Conservation (phyloP, 352 stramenopile species). For the Aphanomyces invadans region DNA sequence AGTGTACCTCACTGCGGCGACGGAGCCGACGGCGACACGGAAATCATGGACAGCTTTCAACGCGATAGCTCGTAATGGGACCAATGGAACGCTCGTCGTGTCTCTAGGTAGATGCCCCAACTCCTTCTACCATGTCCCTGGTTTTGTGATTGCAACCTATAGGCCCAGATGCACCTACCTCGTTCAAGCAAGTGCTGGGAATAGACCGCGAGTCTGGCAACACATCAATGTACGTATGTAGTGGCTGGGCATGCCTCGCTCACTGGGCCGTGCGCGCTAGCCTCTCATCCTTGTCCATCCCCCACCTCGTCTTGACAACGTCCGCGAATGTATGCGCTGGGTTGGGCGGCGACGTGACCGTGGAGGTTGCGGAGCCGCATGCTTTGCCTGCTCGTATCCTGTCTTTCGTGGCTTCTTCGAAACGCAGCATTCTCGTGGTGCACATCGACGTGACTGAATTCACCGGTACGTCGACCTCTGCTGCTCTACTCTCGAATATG, state of each 20-base stretch:
- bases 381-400: background rate
- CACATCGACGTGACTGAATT: background rate
- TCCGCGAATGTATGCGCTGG: background rate
- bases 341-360: background rate
- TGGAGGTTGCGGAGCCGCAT: background rate
- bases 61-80: background rate
- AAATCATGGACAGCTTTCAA: background rate
- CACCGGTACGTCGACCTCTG: background rate
- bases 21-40: background rate
- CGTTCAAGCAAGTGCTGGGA: background rate
- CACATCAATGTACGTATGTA: constrained; percentile 11
- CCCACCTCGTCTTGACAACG: background rate
- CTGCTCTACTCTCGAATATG: background rate
- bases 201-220: background rate
- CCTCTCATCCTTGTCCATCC: background rate
- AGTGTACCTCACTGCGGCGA: background rate
- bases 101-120: background rate
- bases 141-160: background rate
- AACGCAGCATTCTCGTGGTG: background rate
- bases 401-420: background rate
- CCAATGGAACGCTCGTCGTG: constrained; percentile 2
- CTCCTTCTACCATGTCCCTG: background rate
- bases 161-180: background rate
- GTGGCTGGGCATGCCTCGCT: background rate
- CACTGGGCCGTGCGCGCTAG: background rate